A percentile compares a stretch with the other conserved stretches of the same genome.
These are phyloP conservation scores for Globisporangium barbulae DNA, from an alignment of 352 stramenopile genomes.

Conservation along the genomic window DNA sequence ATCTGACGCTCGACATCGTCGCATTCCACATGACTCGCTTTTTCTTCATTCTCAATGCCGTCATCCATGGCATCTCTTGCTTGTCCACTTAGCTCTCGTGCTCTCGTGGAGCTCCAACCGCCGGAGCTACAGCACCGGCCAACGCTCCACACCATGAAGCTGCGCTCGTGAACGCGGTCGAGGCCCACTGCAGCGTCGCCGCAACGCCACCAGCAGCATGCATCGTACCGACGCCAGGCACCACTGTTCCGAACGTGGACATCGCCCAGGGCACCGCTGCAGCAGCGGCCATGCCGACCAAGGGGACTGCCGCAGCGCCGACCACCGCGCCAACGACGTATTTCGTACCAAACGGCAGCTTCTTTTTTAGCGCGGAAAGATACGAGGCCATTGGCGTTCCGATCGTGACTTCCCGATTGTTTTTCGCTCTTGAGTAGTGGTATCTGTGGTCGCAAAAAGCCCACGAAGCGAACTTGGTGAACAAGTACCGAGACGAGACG, in stretches of 20 bases:
- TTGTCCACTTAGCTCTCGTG: neutral
- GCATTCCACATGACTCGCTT: too few relatives aligned
- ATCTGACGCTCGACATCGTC: too few relatives aligned
- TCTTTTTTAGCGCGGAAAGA: too few relatives aligned
- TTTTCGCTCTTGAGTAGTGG: too few relatives aligned
- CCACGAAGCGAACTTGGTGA: too few relatives aligned
- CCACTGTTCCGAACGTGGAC: slow-evolving; percentile 2
- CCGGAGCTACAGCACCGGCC: neutral
- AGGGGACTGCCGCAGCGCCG: neutral
- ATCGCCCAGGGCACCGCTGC: slow-evolving; percentile 1
- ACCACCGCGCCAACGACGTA: neutral
- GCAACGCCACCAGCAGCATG: neutral
- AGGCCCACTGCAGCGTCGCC: neutral
- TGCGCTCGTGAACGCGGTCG: neutral
- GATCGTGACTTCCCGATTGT: too few relatives aligned
- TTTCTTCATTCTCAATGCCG: too few relatives aligned
- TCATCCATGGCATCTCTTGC: neutral
- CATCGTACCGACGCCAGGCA: neutral
- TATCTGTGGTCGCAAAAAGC: too few relatives aligned
- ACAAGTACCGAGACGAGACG: too few relatives aligned
- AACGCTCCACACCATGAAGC: neutral
- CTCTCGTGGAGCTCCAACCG: neutral
- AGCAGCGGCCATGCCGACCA: too few relatives aligned
- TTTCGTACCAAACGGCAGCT: too few relatives aligned
- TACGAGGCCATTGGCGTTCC: too few relatives aligned